Conservation (phyloP, 352 stramenopile species). For the Globisporangium lucens region DNA sequence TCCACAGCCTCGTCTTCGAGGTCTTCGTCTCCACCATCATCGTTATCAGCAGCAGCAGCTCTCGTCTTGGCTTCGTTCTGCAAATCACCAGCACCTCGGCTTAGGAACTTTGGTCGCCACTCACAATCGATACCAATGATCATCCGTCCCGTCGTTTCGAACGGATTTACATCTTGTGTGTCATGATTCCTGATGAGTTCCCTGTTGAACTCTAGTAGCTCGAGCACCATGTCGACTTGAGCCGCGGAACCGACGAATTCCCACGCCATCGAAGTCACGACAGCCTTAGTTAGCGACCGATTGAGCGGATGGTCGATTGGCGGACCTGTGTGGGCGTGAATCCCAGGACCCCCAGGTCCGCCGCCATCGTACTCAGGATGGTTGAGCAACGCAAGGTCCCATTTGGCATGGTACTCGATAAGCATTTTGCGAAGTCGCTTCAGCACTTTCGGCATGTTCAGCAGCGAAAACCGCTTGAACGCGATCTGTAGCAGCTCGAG, state of each 20-base stretch:
- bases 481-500: slow-evolving; percentile 27
- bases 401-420: not conserved
- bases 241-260: slow-evolving; percentile 27
- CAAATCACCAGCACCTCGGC: slow-evolving; percentile 13
- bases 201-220: slow-evolving; percentile 13
- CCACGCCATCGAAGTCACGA: slow-evolving; percentile 22
- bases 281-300: slow-evolving; percentile 4
- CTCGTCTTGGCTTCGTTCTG: slow-evolving; percentile 4
- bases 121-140: slow-evolving; percentile 64
- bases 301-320: slow-evolving; percentile 31
- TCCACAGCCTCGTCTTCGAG: slow-evolving; percentile 12
- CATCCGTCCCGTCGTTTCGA: slow-evolving; percentile 16
- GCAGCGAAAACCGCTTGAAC: slow-evolving; percentile 26
- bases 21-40: slow-evolving; percentile 8
- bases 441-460: slow-evolving; percentile 51
- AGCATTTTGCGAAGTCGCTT: slow-evolving; percentile 45
- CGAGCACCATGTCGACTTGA: slow-evolving; percentile 26
- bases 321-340: not conserved
- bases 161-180: slow-evolving; percentile 6
- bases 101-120: slow-evolving; percentile 52
- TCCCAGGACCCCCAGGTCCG: not conserved
- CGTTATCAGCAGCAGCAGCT: not conserved
- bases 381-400: not conserved
- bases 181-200: slow-evolving; percentile 5
- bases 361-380: not conserved